Evolutionary conservation across 2,329 filamentous ascomycete genomes (phyloP).

Genomic region (Neospermospora avenae): DNA sequence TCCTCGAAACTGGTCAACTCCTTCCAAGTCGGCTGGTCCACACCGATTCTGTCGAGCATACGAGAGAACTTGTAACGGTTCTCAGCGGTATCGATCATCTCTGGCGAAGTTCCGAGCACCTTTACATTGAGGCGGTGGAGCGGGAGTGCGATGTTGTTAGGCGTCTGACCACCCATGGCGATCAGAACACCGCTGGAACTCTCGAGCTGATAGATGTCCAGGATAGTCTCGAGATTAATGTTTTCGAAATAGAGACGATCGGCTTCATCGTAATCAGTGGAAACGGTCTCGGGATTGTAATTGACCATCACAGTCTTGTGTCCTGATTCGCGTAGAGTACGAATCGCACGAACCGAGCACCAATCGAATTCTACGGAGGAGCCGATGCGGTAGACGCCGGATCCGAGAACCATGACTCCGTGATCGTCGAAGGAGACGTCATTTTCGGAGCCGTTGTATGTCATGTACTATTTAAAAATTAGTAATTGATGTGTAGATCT

Average conservation of each 20-base stretch:
- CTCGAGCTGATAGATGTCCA: slow-evolving; percentile 93
- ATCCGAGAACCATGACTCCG: slow-evolving; percentile 81
- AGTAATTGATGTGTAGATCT: not conserved
- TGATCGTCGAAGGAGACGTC: slow-evolving; percentile 84
- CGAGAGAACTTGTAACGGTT: slow-evolving; percentile 98
- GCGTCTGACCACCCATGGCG: slow-evolving; percentile 95
- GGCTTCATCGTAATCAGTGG: slow-evolving; percentile 90
- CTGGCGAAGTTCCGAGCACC: slow-evolving; percentile 90
- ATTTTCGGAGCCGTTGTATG: slow-evolving; percentile 86
- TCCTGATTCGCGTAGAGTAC: slow-evolving; percentile 78
- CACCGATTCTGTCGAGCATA: slow-evolving; percentile 90
- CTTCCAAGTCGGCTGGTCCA: slow-evolving; percentile 98
- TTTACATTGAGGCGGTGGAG: slow-evolving; percentile 87
- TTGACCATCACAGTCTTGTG: slow-evolving; percentile 98
- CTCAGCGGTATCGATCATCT: slow-evolving; percentile 98
- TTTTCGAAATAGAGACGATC: slow-evolving; percentile 96
- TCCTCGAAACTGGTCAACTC: slow-evolving; percentile 94
- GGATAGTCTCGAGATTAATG: slow-evolving; percentile 82
- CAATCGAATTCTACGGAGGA: slow-evolving; percentile 76
- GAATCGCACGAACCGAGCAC: slow-evolving; percentile 93
- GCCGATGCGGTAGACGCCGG: slow-evolving; percentile 72
- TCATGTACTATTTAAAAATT: slow-evolving; percentile 58
- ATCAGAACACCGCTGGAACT: slow-evolving; percentile 80
- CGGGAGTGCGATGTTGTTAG: slow-evolving; percentile 94
- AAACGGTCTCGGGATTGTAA: slow-evolving; percentile 86